Base-by-base conservation (phyloP, 163 green algal species). In the Chlamydomonas reinhardtii region DNA sequence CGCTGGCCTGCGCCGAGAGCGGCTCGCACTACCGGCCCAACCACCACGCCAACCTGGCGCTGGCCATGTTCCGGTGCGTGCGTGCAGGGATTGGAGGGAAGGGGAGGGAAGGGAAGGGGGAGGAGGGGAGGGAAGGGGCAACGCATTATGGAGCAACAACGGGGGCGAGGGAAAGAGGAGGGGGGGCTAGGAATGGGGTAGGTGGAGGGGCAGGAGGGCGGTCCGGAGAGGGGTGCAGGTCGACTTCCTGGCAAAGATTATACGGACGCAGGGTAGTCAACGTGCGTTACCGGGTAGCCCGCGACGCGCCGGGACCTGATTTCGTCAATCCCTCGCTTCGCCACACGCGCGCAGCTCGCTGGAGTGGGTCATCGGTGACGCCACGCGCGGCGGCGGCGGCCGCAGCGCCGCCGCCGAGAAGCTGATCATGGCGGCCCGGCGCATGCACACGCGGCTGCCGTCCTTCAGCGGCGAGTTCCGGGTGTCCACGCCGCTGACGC, bases 21-120 rank as follows among this genome's bases (percentile, higher is more conserved):
- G 97, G 96, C 27, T 93, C 94, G n/a, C 97, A 99, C 93, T 94
- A 97, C 90, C 90, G 98, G 6, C 98, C 98, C 69, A 99, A 99
- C 92, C 94, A 94, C 83, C 97, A 99, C 88, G 94, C 95, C 11
- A 89, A 96, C 62, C 69, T 92, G 37, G 87, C 93, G 6, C 88
- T 94, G 76, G 34, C 90, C 65, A 97, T 98, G 80, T 98, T 97
- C 92, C 91, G 94, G 84, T 89, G 73, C 20, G 69, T 31, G 19
- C 0, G 37, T 34, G 71, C 12, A 19, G 17, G 69, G 69, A n/a
- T 27, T 31, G 8, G 3, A 27, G 64, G 64, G 20, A 27, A 34
- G 64, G 29, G 14, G 29, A 37, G n/a, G 31, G 68, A 32, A 34
- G 37, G 22, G 24, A 37, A 15, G 20, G 27, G 24, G 31, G 12